phyloP scores from a whole-genome alignment of 306 rosid species.

The Prinsepia uniflora region DNA sequence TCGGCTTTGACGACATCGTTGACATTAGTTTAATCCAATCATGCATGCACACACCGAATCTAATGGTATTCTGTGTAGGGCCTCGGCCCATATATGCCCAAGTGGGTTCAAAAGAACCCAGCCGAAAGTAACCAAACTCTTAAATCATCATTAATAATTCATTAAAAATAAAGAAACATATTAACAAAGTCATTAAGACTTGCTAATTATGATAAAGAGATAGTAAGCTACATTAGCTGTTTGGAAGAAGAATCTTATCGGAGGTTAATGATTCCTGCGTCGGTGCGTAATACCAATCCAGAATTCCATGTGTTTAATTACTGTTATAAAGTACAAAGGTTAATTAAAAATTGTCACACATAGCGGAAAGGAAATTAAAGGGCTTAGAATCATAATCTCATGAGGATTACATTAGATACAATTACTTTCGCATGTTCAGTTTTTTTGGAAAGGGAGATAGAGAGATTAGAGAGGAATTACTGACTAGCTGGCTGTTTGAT shows the following conservation, averaged over 20 bases:
- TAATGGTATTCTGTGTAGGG: background rate
- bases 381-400: conserved; percentile 30
- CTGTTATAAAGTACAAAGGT: conserved; percentile 22
- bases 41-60: background rate
- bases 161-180: background rate
- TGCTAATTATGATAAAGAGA: conserved; percentile 9
- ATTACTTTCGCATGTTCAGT: background rate
- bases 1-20: background rate
- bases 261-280: conserved; percentile 11
- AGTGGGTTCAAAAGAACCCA: conserved; percentile 12
- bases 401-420: conserved; percentile 24
- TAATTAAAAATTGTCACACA: conserved; percentile 44
- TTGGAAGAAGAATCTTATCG: background rate
- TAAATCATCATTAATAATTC: background rate
- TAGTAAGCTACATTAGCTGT: conserved; percentile 13
- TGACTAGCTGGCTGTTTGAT: conserved; percentile 26
- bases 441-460: background rate
- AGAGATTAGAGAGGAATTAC: conserved; percentile 15
- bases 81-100: background rate
- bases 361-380: conserved; percentile 42
- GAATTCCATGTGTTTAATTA: conserved; percentile 1
- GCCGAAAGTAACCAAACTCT: conserved; percentile 11
- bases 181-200: background rate
- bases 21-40: conserved; percentile 1
- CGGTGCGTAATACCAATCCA: conserved; percentile 13